Conservation (phyloP, 2,329 filamentous ascomycete species). For the Lasiodiplodia theobromae region DNA sequence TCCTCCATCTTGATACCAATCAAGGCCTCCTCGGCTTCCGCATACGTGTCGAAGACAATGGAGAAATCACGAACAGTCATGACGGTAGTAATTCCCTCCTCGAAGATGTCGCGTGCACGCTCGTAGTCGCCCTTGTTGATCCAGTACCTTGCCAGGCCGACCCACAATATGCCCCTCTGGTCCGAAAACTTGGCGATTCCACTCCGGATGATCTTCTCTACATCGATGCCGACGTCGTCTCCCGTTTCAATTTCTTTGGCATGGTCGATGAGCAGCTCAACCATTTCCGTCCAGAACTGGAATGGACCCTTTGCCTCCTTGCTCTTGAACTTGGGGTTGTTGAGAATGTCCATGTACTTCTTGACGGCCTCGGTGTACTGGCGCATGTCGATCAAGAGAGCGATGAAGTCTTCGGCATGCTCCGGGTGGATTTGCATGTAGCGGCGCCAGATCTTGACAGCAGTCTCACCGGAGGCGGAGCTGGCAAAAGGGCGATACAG, state of each 20-base stretch:
- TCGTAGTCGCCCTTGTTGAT: conserved; percentile 93
- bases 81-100: conserved; percentile 95
- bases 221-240: conserved; percentile 82
- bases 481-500: conserved; percentile 90
- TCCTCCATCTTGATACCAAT: conserved; percentile 91
- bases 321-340: conserved; percentile 88
- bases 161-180: conserved; percentile 94
- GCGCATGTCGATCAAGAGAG: conserved; percentile 79
- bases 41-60: conserved; percentile 93
- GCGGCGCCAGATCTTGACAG: conserved; percentile 89
- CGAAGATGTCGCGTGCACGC: conserved; percentile 88
- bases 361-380: conserved; percentile 91
- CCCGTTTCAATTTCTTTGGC: conserved; percentile 84
- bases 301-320: conserved; percentile 95
- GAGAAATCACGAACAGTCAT: conserved; percentile 99
- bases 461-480: conserved; percentile 87
- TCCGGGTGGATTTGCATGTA: conserved; percentile 98
- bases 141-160: conserved; percentile 94
- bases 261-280: conserved; percentile 90
- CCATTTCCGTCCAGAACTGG: conserved; percentile 97
- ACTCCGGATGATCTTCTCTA: conserved; percentile 90
- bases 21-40: conserved; percentile 95
- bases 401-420: conserved; percentile 93
- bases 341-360: conserved; percentile 89
- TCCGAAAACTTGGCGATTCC: conserved; percentile 91